These are phyloP conservation scores for Colletotrichum sp. DNA, from an alignment of 2,329 filamentous ascomycete genomes.

Conservation along the genomic window DNA sequence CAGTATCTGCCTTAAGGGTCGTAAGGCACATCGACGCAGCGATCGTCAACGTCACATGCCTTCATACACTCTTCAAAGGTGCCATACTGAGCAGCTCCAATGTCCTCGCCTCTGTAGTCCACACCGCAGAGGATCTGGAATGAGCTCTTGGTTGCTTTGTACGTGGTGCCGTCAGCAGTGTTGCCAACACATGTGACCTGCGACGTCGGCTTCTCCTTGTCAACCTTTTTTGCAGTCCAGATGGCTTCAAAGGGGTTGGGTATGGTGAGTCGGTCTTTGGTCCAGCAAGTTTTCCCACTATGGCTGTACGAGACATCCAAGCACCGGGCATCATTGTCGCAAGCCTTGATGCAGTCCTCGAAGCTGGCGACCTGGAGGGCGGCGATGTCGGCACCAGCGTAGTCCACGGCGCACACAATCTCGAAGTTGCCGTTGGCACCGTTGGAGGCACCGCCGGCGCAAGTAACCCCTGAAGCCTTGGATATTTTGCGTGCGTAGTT, in stretches of 20 bases:
- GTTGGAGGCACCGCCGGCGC: neutral
- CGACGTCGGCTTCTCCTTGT: neutral
- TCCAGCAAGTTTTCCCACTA: neutral
- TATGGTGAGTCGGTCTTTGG: neutral
- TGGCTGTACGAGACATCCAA: neutral
- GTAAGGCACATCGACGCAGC: neutral
- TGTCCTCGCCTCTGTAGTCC: neutral
- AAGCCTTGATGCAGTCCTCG: neutral
- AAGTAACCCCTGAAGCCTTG: neutral
- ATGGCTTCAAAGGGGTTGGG: neutral
- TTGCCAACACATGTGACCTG: neutral
- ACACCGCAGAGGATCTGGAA: neutral
- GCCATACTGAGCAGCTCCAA: neutral
- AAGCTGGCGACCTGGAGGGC: neutral
- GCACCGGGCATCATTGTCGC: neutral
- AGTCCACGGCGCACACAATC: neutral
- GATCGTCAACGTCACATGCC: neutral
- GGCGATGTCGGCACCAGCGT: neutral
- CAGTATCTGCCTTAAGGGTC: neutral
- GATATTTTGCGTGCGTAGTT: neutral
- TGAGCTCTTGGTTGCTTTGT: neutral
- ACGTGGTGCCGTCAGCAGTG: neutral
- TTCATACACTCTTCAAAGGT: neutral
- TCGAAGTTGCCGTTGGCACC: neutral
- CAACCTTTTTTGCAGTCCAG: neutral